Base-by-base conservation (phyloP, 495 filamentous ascomycete genomes). In the Xylaria flabelliformis region DNA sequence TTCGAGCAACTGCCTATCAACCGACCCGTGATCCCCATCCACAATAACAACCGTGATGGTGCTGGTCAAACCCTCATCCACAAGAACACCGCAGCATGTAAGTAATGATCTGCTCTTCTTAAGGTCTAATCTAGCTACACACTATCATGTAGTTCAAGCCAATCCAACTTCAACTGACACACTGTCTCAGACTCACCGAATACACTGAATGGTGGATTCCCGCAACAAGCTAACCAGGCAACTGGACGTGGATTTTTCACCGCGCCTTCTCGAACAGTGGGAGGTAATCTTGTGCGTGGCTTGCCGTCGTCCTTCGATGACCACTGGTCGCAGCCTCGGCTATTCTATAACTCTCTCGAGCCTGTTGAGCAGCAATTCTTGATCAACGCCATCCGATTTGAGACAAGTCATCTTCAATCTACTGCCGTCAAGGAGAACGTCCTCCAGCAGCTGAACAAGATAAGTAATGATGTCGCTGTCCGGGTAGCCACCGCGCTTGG, bases 1-100 rank as follows among this genome's bases (percentile, higher is more conserved):
- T 93, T 92, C 74, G 90, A 93, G 78, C 90, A 93, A 78, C 78
- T 93, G 8, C 91, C 91, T 12, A 90, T 93, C 80, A 94, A 94
- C 84, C 86, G 88, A 17, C 92, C 92, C 13, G 80, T 80, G 10
- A 76, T 83, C 12, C 83, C 86, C 19, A 84, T 93, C 56, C 91
- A 93, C 83, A 93, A 93, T 82, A 93, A 94, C 82, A 91, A 93
- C 85, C 79, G 89, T n/a, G 89, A 90, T 64, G 89, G 89, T 9
- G 83, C 81, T 5, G 88, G 82, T 9, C 89, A 90, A 79, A 79
- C 76, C 29, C 79, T 85, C 66, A 88, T 90, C 67, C 88, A 85
- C 73, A 84, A 79, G 73, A 89, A 89, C 80, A 84, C 77, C 34
- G 75, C 79, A 32, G 78, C 81, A 17, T 89, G 79, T 83, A 72